These are phyloP conservation scores for Oryza glaberrima DNA, from an alignment of 176 grass and related monocot genomes.

Conservation along the genomic window DNA sequence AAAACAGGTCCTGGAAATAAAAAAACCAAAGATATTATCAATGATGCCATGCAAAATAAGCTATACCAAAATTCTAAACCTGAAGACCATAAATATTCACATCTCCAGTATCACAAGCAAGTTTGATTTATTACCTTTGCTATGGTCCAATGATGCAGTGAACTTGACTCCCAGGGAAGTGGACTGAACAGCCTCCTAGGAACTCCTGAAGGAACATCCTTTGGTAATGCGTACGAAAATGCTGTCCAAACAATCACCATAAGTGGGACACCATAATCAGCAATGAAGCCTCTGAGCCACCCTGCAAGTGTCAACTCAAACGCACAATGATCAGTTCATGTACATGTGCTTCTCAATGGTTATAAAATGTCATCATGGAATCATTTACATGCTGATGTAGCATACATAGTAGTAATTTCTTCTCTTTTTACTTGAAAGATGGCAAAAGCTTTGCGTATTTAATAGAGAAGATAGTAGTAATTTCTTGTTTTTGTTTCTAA, in stretches of 20 bases:
- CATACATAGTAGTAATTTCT: not conserved
- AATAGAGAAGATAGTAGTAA: not conserved
- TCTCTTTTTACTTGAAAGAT: not conserved
- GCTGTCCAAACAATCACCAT: conserved; percentile 94
- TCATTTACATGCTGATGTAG: conserved; percentile 10
- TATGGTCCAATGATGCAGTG: conserved; percentile 76
- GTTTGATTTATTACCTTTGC: conserved; percentile 55
- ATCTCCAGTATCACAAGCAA: not conserved
- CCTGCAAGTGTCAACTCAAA: conserved; percentile 54
- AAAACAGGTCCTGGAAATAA: conserved; percentile 80
- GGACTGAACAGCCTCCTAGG: conserved; percentile 82
- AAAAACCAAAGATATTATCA: conserved; percentile 2
- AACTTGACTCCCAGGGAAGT: conserved; percentile 84
- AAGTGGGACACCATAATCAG: conserved; percentile 89
- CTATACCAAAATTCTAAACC: not conserved
- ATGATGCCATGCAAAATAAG: not conserved
- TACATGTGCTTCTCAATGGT: not conserved
- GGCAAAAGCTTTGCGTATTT: too few species aligned
- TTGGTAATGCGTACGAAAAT: conserved; percentile 73
- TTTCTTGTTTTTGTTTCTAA: not conserved
- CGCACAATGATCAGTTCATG: conserved; percentile 3
- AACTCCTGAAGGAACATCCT: conserved; percentile 63
- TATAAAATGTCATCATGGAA: not conserved
- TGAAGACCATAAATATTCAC: not conserved
- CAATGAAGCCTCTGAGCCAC: conserved; percentile 82